Evolutionary conservation across 169 alveolate genomes (phyloP).

Genomic region (Cryptosporidium bovis): DNA sequence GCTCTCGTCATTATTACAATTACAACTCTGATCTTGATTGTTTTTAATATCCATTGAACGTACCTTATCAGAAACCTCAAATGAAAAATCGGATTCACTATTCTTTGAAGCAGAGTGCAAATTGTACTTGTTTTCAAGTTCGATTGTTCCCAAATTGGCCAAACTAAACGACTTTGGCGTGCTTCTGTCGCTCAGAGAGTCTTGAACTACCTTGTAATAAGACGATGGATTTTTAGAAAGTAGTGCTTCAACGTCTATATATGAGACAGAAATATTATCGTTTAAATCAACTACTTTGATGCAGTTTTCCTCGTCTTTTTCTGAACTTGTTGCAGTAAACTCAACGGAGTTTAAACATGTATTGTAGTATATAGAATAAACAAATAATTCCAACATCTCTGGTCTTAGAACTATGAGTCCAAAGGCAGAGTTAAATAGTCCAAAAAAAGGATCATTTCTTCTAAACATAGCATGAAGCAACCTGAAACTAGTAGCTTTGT

Average conservation of each 20-base stretch:
- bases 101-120: too few species aligned
- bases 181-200: neutral
- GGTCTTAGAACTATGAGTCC: constrained; percentile 34
- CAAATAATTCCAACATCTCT: constrained; percentile 4
- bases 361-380: constrained; percentile 19
- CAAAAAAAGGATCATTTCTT: neutral
- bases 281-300: neutral
- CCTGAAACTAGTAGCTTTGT: constrained; percentile 23
- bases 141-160: neutral
- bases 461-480: constrained; percentile 10
- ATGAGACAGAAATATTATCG: neutral
- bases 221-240: too few species aligned
- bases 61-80: too few species aligned
- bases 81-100: too few species aligned
- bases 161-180: neutral
- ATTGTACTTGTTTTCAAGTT: too few species aligned
- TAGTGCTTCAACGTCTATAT: neutral
- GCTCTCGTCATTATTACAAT: neutral
- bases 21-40: too few species aligned
- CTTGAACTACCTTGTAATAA: neutral
- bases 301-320: neutral
- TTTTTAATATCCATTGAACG: too few species aligned
- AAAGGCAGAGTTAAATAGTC: constrained; percentile 26
- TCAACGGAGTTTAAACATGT: neutral
- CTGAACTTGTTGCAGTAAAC: too few species aligned